Evolutionary conservation across 2,329 filamentous ascomycete species (phyloP), one percentile per base, ranked within the genome.

Genomic region (Drechmeria coniospora): DNA sequence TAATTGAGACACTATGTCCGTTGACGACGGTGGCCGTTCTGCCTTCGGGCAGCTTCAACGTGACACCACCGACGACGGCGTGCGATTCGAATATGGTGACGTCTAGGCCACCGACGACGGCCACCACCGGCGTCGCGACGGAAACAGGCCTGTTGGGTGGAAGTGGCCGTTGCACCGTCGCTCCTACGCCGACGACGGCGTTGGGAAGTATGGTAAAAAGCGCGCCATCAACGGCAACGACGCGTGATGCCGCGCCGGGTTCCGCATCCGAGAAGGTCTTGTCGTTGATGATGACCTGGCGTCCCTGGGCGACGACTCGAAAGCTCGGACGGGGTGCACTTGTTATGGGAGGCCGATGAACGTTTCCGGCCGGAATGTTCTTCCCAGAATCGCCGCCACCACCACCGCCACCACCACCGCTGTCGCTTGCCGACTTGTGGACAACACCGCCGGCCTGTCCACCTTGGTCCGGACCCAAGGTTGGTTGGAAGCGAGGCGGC

Each of bases 141-240:
- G 45, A 49, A 11, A 51, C 35, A 5, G 29, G 43, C 8, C 40
- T 48, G 3, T 45, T 48, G 2, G 29, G 30, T 20, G 47, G 48
- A 0, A 49, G 40, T 0, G 60, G 59, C 20, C 63, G 56, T 21
- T 42, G 43, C 19, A 69, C 36, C 3, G 57, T 61, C 11, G 50
- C 49, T 13, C 61, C 63, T 25, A 48, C 51, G 6, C 61, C 63
- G 14, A 59, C 34, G 3, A 68, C 49, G 20, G 50, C 47, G 6
- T 51, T 59, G 6, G 65, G 63, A 15, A 55, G 41, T 25, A 70
- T 63, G 12, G 57, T 59, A 33, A 68, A 68, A 1, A 50, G 54
- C 8, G 54, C 50, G 14, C 41, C 47, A 16, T 44, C 44, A 3
- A 64, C 50, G 2, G 54, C 53, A 5, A 66, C 56, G 2, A 51